Evolutionary conservation across 129 eudicot genomes (phyloP).

Genomic region (Flaveria bidentis): DNA sequence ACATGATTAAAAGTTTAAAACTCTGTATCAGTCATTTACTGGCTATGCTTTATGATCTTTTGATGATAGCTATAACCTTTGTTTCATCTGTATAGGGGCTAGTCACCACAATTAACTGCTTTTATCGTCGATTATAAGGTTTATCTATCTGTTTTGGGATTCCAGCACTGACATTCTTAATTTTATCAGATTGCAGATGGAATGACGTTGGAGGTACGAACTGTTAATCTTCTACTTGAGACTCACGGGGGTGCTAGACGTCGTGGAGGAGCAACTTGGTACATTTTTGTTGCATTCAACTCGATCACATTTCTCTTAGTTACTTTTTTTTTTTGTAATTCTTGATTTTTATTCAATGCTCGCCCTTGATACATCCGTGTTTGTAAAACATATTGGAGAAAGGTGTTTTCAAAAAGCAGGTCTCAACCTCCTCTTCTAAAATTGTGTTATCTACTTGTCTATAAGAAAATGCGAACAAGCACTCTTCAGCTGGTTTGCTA

Average conservation of each 20-base stretch:
- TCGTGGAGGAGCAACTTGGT: conserved; percentile 94
- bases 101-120: conserved; percentile 12
- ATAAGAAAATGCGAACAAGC: too few species aligned
- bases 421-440: not conserved
- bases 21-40: conserved; percentile 7
- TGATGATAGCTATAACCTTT: conserved; percentile 11
- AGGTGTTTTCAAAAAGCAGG: not conserved
- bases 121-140: conserved; percentile 1
- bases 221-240: conserved; percentile 91
- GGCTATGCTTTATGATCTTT: conserved; percentile 11
- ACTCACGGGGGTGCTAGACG: conserved; percentile 93
- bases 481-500: not conserved
- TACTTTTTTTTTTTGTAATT: not conserved
- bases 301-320: conserved; percentile 3
- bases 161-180: conserved; percentile 15
- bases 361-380: not conserved
- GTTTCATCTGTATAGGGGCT: conserved; percentile 16
- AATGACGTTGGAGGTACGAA: conserved; percentile 86
- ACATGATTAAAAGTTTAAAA: not conserved
- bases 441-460: not conserved
- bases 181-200: conserved; percentile 93
- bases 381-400: conserved; percentile 1
- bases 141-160: conserved; percentile 4
- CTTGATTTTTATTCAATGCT: not conserved
- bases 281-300: conserved; percentile 19